phyloP scores from a whole-genome alignment of 352 stramenopile species.

The Pythium scleroteichum region DNA sequence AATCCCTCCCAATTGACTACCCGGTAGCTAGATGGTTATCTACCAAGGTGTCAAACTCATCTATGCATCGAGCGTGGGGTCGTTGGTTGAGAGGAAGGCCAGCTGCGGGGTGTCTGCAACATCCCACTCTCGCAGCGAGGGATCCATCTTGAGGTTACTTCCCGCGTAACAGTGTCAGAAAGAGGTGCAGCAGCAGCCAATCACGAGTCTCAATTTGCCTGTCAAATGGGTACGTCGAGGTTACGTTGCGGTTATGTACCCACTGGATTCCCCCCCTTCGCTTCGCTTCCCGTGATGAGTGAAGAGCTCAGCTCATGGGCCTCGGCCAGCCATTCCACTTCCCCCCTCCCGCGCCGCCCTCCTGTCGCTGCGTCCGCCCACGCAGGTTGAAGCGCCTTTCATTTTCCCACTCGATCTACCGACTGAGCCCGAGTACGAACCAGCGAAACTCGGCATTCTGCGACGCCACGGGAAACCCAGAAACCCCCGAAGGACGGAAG shows the following conservation, averaged over 20 bases:
- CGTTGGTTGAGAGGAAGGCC: constrained; percentile 17
- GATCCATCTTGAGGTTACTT: constrained; percentile 9
- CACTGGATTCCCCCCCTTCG: constrained; percentile 18
- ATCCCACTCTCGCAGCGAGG: constrained; percentile 16
- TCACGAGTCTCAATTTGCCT: constrained; percentile 4
- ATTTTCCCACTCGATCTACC: not conserved
- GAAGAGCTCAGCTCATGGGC: constrained; percentile 5
- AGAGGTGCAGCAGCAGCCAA: constrained; percentile 12
- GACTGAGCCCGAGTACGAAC: not conserved
- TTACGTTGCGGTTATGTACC: constrained; percentile 23
- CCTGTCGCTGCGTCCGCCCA: not conserved
- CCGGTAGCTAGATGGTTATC: constrained; percentile 7
- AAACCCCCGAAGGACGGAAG: too few species aligned
- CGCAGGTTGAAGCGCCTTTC: constrained; percentile 5
- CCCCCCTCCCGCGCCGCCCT: not conserved
- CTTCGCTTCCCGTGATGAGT: constrained; percentile 5
- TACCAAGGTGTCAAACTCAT: not conserved
- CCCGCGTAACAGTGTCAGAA: constrained; percentile 18
- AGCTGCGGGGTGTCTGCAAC: constrained; percentile 15
- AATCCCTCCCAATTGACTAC: not conserved
- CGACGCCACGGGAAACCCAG: not conserved
- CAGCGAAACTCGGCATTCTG: not conserved
- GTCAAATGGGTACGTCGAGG: constrained; percentile 24
- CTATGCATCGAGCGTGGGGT: not conserved
- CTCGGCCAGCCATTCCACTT: constrained; percentile 1